phyloP scores from a whole-genome alignment of 106 monocot species.

The Xerophyta viscosa region DNA sequence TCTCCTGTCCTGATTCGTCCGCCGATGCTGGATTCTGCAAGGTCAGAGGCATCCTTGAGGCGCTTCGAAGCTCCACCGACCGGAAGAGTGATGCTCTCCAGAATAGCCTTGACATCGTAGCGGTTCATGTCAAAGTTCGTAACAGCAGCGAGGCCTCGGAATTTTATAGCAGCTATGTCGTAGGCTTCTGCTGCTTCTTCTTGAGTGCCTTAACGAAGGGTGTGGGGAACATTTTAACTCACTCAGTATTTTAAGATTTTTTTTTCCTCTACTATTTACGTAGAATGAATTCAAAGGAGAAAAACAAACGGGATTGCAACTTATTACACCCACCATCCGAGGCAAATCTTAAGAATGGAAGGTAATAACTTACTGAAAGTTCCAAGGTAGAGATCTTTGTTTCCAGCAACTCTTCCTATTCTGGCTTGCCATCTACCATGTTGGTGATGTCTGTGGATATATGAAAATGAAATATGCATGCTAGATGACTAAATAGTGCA shows the following conservation, averaged over 20 bases:
- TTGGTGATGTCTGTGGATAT: conserved; percentile 68
- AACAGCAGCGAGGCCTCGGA: conserved; percentile 77
- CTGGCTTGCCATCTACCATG: conserved; percentile 95
- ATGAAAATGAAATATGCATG: no score
- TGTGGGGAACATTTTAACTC: no score
- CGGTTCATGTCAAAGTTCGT: conserved; percentile 93
- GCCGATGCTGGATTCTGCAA: conserved; percentile 26
- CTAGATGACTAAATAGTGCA: no score
- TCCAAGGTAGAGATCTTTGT: conserved; percentile 94
- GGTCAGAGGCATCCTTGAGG: conserved; percentile 53
- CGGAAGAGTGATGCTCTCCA: conserved; percentile 62
- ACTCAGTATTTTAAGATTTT: no score
- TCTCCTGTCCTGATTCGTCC: conserved; percentile 21
- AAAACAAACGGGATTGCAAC: no score
- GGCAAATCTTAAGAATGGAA: no score
- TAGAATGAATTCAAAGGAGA: no score
- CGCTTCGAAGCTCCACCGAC: conserved; percentile 67
- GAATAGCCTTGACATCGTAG: conserved; percentile 77
- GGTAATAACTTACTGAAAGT: conserved; percentile 90
- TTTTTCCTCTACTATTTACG: no score
- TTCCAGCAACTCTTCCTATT: conserved; percentile 90
- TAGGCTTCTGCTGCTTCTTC: conserved; percentile 93
- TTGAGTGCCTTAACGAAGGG: conserved; percentile 82
- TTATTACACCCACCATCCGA: no score
- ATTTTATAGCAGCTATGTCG: conserved; percentile 90